These are phyloP conservation scores for Trebouxiophyceae sp. DNA, from an alignment of 163 green algal genomes.

Conservation along the genomic window DNA sequence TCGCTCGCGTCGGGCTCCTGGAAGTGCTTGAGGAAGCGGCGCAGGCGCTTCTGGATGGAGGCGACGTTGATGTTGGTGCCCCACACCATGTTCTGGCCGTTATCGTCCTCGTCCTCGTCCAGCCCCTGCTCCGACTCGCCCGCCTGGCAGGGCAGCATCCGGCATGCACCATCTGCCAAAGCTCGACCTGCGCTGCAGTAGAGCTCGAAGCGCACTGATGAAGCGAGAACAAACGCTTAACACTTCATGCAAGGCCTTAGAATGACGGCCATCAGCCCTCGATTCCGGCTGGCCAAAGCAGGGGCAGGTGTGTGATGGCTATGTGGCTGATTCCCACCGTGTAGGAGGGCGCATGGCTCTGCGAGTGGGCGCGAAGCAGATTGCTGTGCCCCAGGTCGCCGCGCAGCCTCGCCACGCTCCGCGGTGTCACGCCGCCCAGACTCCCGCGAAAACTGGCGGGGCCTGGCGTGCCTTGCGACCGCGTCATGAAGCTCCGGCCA, in stretches of 20 bases:
- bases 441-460: background rate
- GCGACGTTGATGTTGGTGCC: conserved; percentile 71
- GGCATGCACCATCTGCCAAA: no score
- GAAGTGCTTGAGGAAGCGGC: conserved; percentile 61
- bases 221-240: no score
- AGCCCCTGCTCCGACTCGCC: background rate
- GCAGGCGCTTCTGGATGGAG: conserved; percentile 40
- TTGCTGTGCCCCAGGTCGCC: background rate
- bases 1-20: conserved; percentile 17
- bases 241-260: no score
- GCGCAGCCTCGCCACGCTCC: background rate
- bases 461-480: background rate
- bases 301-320: no score
- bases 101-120: conserved; percentile 8
- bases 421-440: background rate
- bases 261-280: no score
- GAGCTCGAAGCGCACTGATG: no score
- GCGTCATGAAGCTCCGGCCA: background rate
- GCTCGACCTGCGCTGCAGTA: no score
- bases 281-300: no score
- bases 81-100: conserved; percentile 69
- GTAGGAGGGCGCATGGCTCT: no score
- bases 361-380: no score
- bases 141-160: background rate
- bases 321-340: no score